These are phyloP conservation scores for Phytophthora citrophthora DNA, from an alignment of 352 stramenopile genomes.

Conservation along the genomic window DNA sequence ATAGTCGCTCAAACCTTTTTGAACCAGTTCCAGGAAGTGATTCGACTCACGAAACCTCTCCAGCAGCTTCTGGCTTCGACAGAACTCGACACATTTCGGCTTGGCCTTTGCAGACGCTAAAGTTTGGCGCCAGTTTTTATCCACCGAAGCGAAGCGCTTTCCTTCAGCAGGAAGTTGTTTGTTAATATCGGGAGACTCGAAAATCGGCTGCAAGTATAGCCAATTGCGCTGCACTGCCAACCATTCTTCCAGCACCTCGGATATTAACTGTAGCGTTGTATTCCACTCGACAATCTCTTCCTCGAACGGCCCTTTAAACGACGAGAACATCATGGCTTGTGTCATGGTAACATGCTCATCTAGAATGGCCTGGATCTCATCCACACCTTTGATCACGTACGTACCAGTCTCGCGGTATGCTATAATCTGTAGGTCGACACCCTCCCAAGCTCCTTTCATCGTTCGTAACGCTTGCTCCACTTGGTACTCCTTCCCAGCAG, in stretches of 20 bases:
- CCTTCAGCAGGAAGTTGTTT: conserved; percentile 95
- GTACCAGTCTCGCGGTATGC: conserved; percentile 94
- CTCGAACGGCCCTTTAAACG: conserved; percentile 96
- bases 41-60: conserved; percentile 95
- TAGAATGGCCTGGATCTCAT: conserved; percentile 94
- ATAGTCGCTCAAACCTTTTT: conserved; percentile 93
- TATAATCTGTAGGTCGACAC: conserved; percentile 91
- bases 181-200: conserved; percentile 96
- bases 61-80: conserved; percentile 91
- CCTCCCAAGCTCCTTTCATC: conserved; percentile 93
- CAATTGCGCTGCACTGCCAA: conserved; percentile 95
- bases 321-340: conserved; percentile 96
- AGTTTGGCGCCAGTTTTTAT: conserved; percentile 96
- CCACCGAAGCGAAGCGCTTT: conserved; percentile 94
- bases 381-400: conserved; percentile 94
- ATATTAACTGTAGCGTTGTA: conserved; percentile 89
- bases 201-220: conserved; percentile 96
- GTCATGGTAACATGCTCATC: conserved; percentile 97
- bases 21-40: conserved; percentile 93
- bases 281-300: conserved; percentile 95
- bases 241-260: conserved; percentile 95
- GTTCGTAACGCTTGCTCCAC: conserved; percentile 93
- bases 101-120: conserved; percentile 88
- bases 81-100: conserved; percentile 93
- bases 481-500: conserved; percentile 95